A percentile compares a stretch with the other conserved stretches of the same genome.
These are phyloP conservation scores for Candida glaebosa DNA, from an alignment of 805 yeast genomes.

Conservation along the genomic window DNA sequence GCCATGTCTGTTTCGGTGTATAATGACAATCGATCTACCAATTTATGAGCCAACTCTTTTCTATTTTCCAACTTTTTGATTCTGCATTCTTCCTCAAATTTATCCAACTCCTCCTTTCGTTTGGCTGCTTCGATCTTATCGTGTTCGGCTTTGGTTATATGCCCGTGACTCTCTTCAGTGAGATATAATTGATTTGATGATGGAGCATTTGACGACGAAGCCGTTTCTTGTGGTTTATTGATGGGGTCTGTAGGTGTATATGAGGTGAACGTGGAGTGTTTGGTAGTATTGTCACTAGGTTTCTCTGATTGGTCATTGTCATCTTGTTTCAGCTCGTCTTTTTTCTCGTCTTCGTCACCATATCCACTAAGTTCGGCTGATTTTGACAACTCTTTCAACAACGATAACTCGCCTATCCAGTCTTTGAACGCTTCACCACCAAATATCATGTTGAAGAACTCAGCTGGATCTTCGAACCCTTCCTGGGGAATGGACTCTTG, in stretches of 20 bases:
- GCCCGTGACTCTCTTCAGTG: constrained; percentile 20
- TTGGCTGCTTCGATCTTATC: constrained; percentile 42
- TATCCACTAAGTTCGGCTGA: constrained; percentile 41
- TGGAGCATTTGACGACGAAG: constrained; percentile 1
- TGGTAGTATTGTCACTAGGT: not conserved
- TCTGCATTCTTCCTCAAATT: constrained; percentile 74
- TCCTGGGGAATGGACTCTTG: constrained; percentile 59
- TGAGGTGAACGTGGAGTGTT: constrained; percentile 5
- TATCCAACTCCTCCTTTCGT: constrained; percentile 51
- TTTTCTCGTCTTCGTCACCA: constrained; percentile 23
- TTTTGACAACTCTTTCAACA: constrained; percentile 38
- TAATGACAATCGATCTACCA: constrained; percentile 44
- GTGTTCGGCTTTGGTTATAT: constrained; percentile 31
- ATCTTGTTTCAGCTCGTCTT: constrained; percentile 20
- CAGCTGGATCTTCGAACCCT: constrained; percentile 79
- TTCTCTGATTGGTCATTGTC: not conserved
- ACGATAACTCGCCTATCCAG: constrained; percentile 82
- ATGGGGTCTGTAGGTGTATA: constrained; percentile 3
- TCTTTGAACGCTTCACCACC: constrained; percentile 79
- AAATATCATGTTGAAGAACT: constrained; percentile 78
- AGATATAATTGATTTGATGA: constrained; percentile 6
- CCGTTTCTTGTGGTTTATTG: constrained; percentile 8
- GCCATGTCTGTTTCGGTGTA: constrained; percentile 44
- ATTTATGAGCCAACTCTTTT: constrained; percentile 55
- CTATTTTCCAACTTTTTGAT: constrained; percentile 64